Conservation (phyloP, 441 rosid genomes). For the Pelargonium exstipulatum region DNA sequence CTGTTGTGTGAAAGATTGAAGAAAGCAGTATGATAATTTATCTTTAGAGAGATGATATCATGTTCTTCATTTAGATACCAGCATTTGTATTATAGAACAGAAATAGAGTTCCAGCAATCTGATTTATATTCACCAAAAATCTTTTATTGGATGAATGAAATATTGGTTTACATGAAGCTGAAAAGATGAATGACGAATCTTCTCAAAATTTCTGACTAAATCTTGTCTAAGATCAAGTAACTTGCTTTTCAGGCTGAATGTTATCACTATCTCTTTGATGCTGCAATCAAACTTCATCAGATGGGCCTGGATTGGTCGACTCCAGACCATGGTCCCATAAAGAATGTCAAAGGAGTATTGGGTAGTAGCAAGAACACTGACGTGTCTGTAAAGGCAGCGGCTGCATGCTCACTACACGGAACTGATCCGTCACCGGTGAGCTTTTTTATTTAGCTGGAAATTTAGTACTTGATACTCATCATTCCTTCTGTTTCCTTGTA, state of each 20-base stretch:
- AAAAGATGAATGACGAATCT: neutral
- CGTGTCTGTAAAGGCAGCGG: slow-evolving; percentile 34
- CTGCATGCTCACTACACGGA: slow-evolving; percentile 37
- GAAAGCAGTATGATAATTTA: neutral
- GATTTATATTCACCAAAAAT: neutral
- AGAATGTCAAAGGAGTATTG: slow-evolving; percentile 29
- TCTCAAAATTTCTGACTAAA: neutral
- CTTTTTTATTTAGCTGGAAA: slow-evolving; percentile 13
- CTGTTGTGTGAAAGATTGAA: neutral
- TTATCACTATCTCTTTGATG: slow-evolving; percentile 91
- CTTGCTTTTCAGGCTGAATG: slow-evolving; percentile 69
- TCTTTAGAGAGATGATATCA: neutral
- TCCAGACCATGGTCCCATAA: slow-evolving; percentile 68
- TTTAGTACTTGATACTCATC: slow-evolving; percentile 3
- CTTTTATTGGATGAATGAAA: neutral
- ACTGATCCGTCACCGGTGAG: slow-evolving; percentile 44
- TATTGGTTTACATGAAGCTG: neutral
- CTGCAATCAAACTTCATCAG: slow-evolving; percentile 91
- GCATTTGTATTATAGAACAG: neutral
- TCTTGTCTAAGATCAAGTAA: slow-evolving; percentile 3
- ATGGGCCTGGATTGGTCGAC: slow-evolving; percentile 74
- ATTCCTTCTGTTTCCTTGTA: neutral
- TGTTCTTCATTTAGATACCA: neutral
- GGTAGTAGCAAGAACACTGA: slow-evolving; percentile 27
- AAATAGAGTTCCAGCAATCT: neutral